Evolutionary conservation across 306 rosid genomes (phyloP), one percentile per base, ranked within the genome.

Genomic region (Vigna nakashimae): DNA sequence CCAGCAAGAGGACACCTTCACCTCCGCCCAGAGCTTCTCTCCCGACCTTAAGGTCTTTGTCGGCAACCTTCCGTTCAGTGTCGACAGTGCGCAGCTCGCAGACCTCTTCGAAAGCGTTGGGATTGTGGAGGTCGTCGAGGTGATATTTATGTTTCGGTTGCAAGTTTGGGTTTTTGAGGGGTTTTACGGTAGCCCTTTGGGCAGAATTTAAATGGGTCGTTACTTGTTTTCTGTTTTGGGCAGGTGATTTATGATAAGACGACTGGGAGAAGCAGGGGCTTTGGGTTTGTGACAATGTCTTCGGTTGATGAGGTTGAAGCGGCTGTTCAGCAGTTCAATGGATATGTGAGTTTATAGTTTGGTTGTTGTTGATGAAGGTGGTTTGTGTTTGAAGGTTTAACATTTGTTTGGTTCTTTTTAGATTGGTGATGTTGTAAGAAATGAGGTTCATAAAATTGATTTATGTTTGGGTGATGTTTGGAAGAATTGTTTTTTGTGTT

Each of bases 211-310:
- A 30, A 4, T 30, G 70, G 79, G 71, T 49, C 7, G 34, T 24
- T 28, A n/a, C 26, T 16, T 69, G 24, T 55, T 1, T 30, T 60
- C 13, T 67, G 30, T 4, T 5, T 49, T 67, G 72, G 14, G 45
- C 38, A 92, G 97, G 98, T 92, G 20, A 91, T 92, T 86, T 92
- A 96, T 74, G 98, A 96, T 72, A 92, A 91, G 78, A 79, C 67
- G n/a, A 90, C 97, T 1, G 98, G 99, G 58, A 90, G 92, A 77
- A 96, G 99, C 85, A 90, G 97, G 77, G 99, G 97, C 1, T 96
- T 96, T 85, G 97, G 96, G 51, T 96, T 96, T 86, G 97, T 96
- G 22, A 96, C 99, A 8, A 91, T 96, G 99, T 90, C 98, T 64
- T 82, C 86, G 0, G 75, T 65, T 12, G 90, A 66, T n/a, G 99